Evolutionary conservation across 176 grass and related monocot genomes (phyloP).

Genomic region (Triticum timopheevii): DNA sequence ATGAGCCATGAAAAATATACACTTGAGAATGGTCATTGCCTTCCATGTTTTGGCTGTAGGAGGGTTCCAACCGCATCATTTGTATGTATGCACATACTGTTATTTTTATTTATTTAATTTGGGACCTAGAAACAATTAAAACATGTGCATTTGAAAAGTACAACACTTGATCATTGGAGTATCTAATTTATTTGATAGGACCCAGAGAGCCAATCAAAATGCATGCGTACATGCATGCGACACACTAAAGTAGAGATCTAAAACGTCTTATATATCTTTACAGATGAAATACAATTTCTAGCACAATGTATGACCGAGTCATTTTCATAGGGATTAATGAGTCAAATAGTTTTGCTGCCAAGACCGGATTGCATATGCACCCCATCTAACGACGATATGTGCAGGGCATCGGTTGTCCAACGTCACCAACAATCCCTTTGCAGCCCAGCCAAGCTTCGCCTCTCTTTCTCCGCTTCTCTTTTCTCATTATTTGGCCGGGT

Average conservation of each 20-base stretch:
- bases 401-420: background rate
- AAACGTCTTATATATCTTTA: no score
- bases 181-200: background rate
- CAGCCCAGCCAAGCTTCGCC: background rate
- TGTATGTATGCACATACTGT: no score
- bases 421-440: constrained; percentile 2
- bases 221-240: background rate
- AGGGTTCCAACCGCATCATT: no score
- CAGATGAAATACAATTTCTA: background rate
- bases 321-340: background rate
- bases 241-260: no score
- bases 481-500: background rate
- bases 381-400: background rate
- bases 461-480: background rate
- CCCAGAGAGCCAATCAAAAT: background rate
- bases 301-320: background rate
- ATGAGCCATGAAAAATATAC: no score
- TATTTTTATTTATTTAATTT: background rate
- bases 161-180: no score
- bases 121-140: background rate
- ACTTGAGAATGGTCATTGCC: no score
- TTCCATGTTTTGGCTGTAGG: no score
- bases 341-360: constrained; percentile 28
- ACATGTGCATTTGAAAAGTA: background rate
- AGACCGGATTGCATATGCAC: constrained; percentile 9